Base-by-base conservation (phyloP, 106 monocot genomes). In the Vanilla planifolia region DNA sequence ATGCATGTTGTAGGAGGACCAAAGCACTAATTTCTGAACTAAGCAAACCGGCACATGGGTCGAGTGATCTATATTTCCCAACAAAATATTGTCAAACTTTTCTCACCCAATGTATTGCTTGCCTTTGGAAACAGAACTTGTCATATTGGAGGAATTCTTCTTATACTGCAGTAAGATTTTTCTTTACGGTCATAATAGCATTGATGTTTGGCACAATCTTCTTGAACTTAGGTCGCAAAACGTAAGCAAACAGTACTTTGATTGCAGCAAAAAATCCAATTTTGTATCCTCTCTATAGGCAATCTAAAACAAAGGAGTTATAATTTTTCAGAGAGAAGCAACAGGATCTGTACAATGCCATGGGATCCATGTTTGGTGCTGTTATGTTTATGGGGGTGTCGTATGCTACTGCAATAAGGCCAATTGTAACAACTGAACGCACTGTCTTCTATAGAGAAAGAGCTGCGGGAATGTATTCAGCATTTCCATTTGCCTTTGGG, bases 401-500 rank as follows among this genome's bases (percentile, higher is more conserved):
- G 16, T 53, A 85, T 63, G 34, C 89, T 4, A 67, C 75, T 32
- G 62, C 78, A 7, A 66, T 85, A 37, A 85, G 82, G 44, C 85
- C 90, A 20, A 64, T 90, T 48, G 48, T 85, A 40, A 68, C 71
- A 3, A 65, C 75, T 37, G 89, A 89, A 66, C 80, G 89, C 47
- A 80, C 77, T 9, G 74, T 89, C 10, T 89, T 70, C 32, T 85
- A 85, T 53, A 63, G 89, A 48, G 85, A 90, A 63, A 79, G 68
- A 52, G 80, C 85, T 43, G 57, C 81, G 19, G 56, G 72, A 51
- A 79, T 85, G 89, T 90, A 85, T 61, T 85, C 89, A 23, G 30
- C 89, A 10, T 66, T 91, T 50, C 81, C 90, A 21, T 91, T 85
- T 76, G 85, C 90, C 36, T 42, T 59, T 47, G 78, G 85, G 19